A percentile compares a stretch with the other conserved stretches of the same genome.
Conservation (phyloP, 2,329 filamentous ascomycete species). For the Calonectria leucothoes region DNA sequence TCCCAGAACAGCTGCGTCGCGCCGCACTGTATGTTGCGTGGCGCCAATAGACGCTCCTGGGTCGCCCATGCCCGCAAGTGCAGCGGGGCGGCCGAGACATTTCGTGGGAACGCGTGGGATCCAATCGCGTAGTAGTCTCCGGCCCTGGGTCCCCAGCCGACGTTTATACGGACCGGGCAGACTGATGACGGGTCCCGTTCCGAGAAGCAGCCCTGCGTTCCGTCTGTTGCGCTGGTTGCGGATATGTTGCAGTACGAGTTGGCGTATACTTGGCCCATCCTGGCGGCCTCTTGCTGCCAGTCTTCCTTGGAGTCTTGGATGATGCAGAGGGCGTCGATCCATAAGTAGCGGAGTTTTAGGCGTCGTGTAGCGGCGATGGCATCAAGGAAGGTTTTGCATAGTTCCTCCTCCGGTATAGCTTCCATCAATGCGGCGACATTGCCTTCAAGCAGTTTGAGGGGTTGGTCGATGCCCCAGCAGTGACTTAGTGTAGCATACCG, state of each 20-base stretch:
- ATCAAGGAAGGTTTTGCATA: slow-evolving; percentile 7
- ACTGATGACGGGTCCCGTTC: not conserved
- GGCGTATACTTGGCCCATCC: slow-evolving; percentile 13
- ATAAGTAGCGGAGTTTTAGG: slow-evolving; percentile 9
- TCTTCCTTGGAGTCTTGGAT: slow-evolving; percentile 10
- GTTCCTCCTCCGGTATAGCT: not conserved
- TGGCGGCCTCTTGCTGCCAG: slow-evolving; percentile 14
- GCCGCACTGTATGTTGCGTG: not conserved
- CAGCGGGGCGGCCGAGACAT: not conserved
- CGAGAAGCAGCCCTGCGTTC: not conserved
- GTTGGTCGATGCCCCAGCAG: slow-evolving; percentile 7
- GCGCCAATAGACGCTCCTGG: not conserved
- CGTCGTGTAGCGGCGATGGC: not conserved
- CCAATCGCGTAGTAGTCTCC: not conserved
- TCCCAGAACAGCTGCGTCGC: not conserved
- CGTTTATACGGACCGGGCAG: not conserved
- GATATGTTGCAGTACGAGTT: slow-evolving; percentile 12
- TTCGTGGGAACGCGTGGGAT: not conserved
- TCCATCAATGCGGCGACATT: not conserved
- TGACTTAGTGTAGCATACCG: slow-evolving; percentile 15
- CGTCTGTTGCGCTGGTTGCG: not conserved
- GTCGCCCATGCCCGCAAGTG: not conserved
- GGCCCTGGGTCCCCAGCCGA: not conserved
- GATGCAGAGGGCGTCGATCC: slow-evolving; percentile 22
- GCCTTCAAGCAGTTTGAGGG: not conserved